Evolutionary conservation across 2,329 filamentous ascomycete species (phyloP).

Genomic region (Phyllosticta paracitricarpa): DNA sequence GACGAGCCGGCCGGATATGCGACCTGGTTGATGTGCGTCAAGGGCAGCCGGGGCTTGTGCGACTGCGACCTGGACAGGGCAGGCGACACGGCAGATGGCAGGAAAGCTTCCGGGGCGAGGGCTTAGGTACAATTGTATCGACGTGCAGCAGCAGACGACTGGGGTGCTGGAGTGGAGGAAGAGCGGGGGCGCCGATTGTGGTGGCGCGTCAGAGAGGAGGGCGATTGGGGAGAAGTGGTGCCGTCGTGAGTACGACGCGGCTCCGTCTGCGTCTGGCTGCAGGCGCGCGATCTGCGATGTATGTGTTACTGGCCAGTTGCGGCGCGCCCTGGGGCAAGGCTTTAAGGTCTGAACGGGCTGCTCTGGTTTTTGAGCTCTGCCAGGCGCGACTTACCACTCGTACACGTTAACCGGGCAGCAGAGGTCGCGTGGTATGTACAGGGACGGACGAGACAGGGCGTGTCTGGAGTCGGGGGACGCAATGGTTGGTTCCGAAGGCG

Average conservation of each 20-base stretch:
- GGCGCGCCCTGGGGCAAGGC: neutral
- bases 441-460: neutral
- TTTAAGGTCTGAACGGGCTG: neutral
- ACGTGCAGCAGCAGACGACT: constrained; percentile 9
- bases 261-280: neutral
- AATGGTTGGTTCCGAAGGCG: neutral
- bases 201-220: constrained; percentile 7
- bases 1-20: constrained; percentile 22
- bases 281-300: constrained; percentile 5
- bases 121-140: constrained; percentile 9
- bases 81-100: constrained; percentile 5
- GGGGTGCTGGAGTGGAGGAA: neutral
- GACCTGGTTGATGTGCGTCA: constrained; percentile 15
- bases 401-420: neutral
- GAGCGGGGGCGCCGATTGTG: neutral
- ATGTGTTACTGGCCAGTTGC: constrained; percentile 5
- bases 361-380: neutral
- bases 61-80: constrained; percentile 9
- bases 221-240: constrained; percentile 8
- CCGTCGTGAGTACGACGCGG: constrained; percentile 9
- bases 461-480: neutral
- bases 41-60: constrained; percentile 11
- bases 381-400: neutral
- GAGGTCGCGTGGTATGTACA: neutral
- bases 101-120: constrained; percentile 10